Base-by-base conservation (phyloP, 2,329 filamentous ascomycete species). In the Cytospora schulzeri region DNA sequence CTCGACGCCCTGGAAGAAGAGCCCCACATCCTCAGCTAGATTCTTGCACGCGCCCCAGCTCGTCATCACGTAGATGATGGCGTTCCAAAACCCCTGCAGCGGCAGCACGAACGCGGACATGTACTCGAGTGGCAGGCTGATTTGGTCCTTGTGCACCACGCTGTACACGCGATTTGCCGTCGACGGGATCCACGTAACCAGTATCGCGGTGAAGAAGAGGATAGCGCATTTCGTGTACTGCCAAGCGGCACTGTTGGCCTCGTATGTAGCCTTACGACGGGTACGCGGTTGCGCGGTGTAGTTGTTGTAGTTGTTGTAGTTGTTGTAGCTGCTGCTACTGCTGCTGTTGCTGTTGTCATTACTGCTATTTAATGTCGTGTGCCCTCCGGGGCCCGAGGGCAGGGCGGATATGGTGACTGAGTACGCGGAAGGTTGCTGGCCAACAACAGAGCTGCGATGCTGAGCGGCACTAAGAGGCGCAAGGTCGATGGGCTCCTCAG, bases 41-140 rank as follows among this genome's bases (percentile, higher is more conserved):
- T 76, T 76, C 72, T 82, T 83, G 72, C 87, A 88, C 0, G 88
- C 88, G 57, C 83, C 76, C 81, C 87, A 85, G 7, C 89, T 91
- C 1, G 90, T 92, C 14, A 85, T 82, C 19, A 87, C 77, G 75
- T 95, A 96, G 69, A 96, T 92, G 64, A 91, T 75, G 22, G 88
- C 85, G 73, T 96, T 96, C 91, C 91, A 95, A 71, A 93, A 91
- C 0, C 92, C 92, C 73, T 96, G 92, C 0, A 93, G 81, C 0
- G 92, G 91, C 11, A 96, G 81, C 1, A 95, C 91, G 50, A 92
- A 83, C 0, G 90, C 87, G 26, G 89, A 88, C 68, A 88, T 84
- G 68, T 90, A 87, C 70, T 91, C 87, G 28, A 95, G 83, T 0
- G 82, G 78, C 31, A 88, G 82, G 9, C 80, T 83, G 0, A 83